Base-by-base conservation (phyloP, 129 eudicot species). In the Artemisia tridentata region DNA sequence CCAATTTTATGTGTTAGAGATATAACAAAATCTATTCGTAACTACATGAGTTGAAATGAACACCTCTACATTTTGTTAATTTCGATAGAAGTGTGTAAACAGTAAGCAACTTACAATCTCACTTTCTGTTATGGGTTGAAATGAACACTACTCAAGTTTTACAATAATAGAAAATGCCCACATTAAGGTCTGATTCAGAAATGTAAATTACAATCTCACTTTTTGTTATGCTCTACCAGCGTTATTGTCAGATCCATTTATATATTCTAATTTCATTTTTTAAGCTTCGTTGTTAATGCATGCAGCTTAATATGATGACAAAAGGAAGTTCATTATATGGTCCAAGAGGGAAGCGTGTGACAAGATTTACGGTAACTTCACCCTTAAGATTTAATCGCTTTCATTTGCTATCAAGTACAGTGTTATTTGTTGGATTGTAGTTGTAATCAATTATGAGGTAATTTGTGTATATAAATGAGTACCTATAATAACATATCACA, bases 261-360 rank as follows among this genome's bases (percentile, higher is more conserved):
- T n/a, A n/a, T n/a, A 50, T n/a, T 3, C 5, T 11, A 50, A 11
- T 11, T 7, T 50, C 9, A 5, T 27, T 50, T 50, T 15, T n/a
- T 69, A 54, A 54, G 31, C 1, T 16, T 29, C 27, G 38, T 54
- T 63, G 38, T 52, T 23, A 29, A 7, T 48, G 2, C 31, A 23
- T 52, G 63, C 29, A 68, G 73, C 62, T 48, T 19, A 50, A 52
- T n/a, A 67, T 2, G 25, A n/a, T n/a, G 17, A 69, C 49, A 34
- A 53, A 15, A 19, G 29, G 18, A 69, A 53, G 63, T 53, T 54
- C 59, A 11, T 9, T 18, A 51, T 68, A 14, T 68, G 73, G 73
- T 16, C 16, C 47, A 68, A 29, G 50, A 63, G 62, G 52, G 73
- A 52, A 29, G 48, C 47, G 16, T 68, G 72, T 50, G 61, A 50